Percentiles rank a stretch among this genome's conserved stretches.
These are phyloP conservation scores for Aschersonia sp. DNA, from an alignment of 2,329 filamentous ascomycete genomes.

Conservation along the genomic window DNA sequence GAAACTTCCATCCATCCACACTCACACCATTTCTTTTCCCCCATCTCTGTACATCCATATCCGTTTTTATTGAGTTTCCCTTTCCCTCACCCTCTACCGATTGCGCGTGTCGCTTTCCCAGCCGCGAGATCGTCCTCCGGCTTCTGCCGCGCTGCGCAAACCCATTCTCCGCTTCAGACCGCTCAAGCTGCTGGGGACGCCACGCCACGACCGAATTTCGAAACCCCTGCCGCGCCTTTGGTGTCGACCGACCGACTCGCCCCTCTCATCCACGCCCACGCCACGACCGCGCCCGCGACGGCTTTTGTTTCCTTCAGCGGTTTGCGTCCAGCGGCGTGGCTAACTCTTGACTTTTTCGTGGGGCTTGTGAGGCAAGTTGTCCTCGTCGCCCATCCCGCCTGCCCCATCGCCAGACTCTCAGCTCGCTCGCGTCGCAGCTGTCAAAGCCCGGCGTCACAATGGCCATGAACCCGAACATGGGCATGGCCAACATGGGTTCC, in stretches of 20 bases:
- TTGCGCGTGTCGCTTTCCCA: background rate
- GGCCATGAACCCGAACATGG: conserved; percentile 43
- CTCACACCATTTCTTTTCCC: conserved; percentile 4
- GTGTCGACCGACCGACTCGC: conserved; percentile 4
- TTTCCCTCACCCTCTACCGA: background rate
- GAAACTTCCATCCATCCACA: conserved; percentile 5
- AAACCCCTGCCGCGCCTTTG: conserved; percentile 5
- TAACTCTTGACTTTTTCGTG: conserved; percentile 13
- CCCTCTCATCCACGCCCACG: conserved; percentile 11
- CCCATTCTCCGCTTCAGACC: conserved; percentile 1
- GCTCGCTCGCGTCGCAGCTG: conserved; percentile 4
- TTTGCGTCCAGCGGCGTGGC: conserved; percentile 5
- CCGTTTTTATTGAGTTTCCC: conserved; percentile 1
- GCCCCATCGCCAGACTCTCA: conserved; percentile 2
- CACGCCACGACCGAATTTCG: conserved; percentile 2
- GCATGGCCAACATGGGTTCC: conserved; percentile 56
- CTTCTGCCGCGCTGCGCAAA: conserved; percentile 4
- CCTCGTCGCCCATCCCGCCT: conserved; percentile 8
- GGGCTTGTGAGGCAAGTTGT: conserved; percentile 3
- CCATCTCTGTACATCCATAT: conserved; percentile 5
- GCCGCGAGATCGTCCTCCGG: background rate
- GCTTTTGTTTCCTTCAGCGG: conserved; percentile 6
- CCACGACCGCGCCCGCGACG: conserved; percentile 17
- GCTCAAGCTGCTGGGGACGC: conserved; percentile 3
- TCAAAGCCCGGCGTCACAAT: conserved; percentile 8